Evolutionary conservation across 257 asterid species (phyloP).

Genomic region (Przewalskia tangutica): DNA sequence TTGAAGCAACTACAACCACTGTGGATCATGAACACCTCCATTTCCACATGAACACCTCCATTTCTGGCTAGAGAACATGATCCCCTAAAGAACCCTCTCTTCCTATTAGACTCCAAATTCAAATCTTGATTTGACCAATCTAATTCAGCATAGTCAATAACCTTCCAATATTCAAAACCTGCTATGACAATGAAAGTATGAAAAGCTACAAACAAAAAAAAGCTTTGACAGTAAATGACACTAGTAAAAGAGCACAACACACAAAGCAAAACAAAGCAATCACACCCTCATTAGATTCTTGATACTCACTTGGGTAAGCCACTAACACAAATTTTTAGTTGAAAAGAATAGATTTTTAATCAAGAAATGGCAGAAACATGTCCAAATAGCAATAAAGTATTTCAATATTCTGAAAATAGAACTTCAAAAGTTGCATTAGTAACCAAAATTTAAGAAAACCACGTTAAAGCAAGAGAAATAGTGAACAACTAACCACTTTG

Average conservation of each 20-base stretch:
- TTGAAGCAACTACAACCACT: slow-evolving; percentile 45
- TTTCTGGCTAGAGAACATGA: slow-evolving; percentile 72
- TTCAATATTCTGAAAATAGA: no score
- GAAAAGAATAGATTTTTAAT: no score
- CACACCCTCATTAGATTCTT: no score
- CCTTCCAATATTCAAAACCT: background rate
- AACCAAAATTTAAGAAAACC: background rate
- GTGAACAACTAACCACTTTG: background rate
- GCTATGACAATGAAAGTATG: background rate
- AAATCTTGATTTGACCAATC: background rate
- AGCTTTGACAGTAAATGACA: background rate
- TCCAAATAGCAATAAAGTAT: no score
- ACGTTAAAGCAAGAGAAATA: background rate
- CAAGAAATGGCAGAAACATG: no score
- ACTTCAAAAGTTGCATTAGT: background rate
- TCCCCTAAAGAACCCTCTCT: slow-evolving; percentile 21
- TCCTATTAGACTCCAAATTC: slow-evolving; percentile 3
- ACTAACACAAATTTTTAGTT: no score
- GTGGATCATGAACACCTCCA: no score
- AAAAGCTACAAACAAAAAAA: background rate
- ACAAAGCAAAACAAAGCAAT: no score
- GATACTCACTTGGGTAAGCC: no score
- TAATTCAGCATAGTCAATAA: background rate
- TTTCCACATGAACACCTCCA: slow-evolving; percentile 83
- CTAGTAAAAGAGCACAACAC: no score